Conservation (phyloP, 805 yeast species). For the Kodamaea kakaduensis region DNA sequence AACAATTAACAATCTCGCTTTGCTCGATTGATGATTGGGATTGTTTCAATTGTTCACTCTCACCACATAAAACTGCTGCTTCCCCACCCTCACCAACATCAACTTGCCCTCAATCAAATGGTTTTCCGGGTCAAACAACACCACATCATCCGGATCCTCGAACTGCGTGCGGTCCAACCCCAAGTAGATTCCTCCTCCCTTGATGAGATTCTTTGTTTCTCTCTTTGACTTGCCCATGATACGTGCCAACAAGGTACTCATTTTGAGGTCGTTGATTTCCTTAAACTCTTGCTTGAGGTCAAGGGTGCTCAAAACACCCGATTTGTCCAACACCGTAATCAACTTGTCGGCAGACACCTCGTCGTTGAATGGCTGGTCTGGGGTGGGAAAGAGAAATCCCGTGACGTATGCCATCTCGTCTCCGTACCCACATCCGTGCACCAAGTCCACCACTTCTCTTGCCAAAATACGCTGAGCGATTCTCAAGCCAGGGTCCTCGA, state of each 20-base stretch:
- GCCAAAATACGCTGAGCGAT: slow-evolving; percentile 78
- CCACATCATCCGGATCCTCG: slow-evolving; percentile 44
- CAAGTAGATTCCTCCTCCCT: slow-evolving; percentile 67
- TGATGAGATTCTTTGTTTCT: slow-evolving; percentile 59
- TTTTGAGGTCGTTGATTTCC: slow-evolving; percentile 33
- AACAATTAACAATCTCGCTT: not conserved
- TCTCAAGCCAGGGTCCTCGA: slow-evolving; percentile 55
- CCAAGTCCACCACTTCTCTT: slow-evolving; percentile 75
- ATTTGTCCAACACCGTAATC: slow-evolving; percentile 51
- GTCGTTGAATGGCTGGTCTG: slow-evolving; percentile 46
- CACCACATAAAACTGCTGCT: slow-evolving; percentile 59
- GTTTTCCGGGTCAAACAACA: slow-evolving; percentile 43
- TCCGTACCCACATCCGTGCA: slow-evolving; percentile 81
- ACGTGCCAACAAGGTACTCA: slow-evolving; percentile 50
- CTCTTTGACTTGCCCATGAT: slow-evolving; percentile 48
- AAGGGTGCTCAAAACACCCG: slow-evolving; percentile 46
- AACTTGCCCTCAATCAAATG: slow-evolving; percentile 57
- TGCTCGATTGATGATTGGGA: too few relatives aligned
- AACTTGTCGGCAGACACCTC: slow-evolving; percentile 46
- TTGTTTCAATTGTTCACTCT: slow-evolving; percentile 28
- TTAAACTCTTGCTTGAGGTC: slow-evolving; percentile 24
- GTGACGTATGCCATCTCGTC: slow-evolving; percentile 64
- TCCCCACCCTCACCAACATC: slow-evolving; percentile 70
- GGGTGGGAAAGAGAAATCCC: slow-evolving; percentile 59
- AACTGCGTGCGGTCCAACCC: slow-evolving; percentile 58